Conservation (phyloP, 495 filamentous ascomycete species). For the Bathelium albidoporum region DNA sequence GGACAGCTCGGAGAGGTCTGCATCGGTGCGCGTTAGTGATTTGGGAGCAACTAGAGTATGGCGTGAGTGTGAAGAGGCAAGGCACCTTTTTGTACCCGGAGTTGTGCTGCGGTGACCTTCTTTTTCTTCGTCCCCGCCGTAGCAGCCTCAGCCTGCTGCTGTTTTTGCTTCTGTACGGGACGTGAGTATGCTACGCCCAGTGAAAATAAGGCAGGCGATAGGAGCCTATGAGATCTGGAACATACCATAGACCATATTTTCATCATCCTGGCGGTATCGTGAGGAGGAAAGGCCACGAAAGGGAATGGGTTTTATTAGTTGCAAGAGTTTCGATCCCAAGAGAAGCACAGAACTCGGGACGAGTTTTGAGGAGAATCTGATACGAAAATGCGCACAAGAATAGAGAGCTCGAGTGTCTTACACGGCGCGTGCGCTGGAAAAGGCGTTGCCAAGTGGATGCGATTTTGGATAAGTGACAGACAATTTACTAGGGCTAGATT, state of each 20-base stretch:
- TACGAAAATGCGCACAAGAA: too few relatives aligned
- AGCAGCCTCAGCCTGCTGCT: constrained; percentile 68
- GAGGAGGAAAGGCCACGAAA: neutral
- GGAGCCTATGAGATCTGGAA: neutral
- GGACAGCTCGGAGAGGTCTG: constrained; percentile 87
- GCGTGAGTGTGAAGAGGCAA: neutral
- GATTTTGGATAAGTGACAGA: too few relatives aligned
- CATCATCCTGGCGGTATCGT: constrained; percentile 59
- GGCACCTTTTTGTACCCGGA: constrained; percentile 90
- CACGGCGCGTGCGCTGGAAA: too few relatives aligned
- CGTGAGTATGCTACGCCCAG: constrained; percentile 44
- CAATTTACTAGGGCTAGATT: too few relatives aligned
- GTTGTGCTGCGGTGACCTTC: constrained; percentile 92
- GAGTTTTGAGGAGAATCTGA: neutral
- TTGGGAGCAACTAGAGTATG: neutral
- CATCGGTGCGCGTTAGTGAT: neutral
- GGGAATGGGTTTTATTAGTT: neutral
- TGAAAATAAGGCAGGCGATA: constrained; percentile 7
- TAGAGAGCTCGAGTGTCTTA: too few relatives aligned
- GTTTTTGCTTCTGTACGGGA: constrained; percentile 68
- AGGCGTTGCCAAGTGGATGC: too few relatives aligned
- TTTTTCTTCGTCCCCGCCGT: constrained; percentile 68
- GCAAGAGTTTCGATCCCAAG: neutral
- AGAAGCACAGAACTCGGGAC: neutral
- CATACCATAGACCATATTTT: constrained; percentile 99